Base-by-base conservation (phyloP, 306 rosid species). In the Styphnolobium japonicum region DNA sequence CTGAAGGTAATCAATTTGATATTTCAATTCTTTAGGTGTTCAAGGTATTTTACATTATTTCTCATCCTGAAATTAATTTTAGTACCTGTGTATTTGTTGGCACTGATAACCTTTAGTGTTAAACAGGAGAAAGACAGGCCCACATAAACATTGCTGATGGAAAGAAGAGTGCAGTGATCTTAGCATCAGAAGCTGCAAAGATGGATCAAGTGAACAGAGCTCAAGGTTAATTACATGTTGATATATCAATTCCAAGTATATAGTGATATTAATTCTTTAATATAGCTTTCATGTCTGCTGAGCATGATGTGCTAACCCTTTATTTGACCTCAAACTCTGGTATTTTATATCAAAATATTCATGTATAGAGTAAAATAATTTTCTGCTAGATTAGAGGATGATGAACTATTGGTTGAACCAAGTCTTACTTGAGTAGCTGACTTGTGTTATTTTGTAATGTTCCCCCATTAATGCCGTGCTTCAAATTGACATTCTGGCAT, bases 91-190 rank as follows among this genome's bases (percentile, higher is more conserved):
- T 52, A 43, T 60, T 80, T 70, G 67, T 70, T 48, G 75, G 76
- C 70, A 71, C 19, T 83, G 39, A 77, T 40, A 55, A 49, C 77
- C 16, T 80, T 66, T 55, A 64, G 49, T 81, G 49, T 79, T 88
- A 46, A 80, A 75, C 97, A 95, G 99, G 99, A 86, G 97, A 91
- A 85, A 95, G 97, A 68, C 98, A 95, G 76, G 82, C 98, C 53
- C 72, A 91, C 74, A 92, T 92, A 81, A 95, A 95, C 79, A 89
- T 90, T 69, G 98, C 98, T 62, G 97, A 95, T 34, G 98, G 97
- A n/a, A 90, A 73, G 89, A 94, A 86, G 88, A 91, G 79, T 88
- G 37, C 97, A n/a, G 93, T 91, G 70, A 91, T 95, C 82, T 87
- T 92, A 71, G 97, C 85, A 63, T 92, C 98, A 53, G 98, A 94